Conservation (phyloP, 306 rosid genomes). For the Cajanus cajan region DNA sequence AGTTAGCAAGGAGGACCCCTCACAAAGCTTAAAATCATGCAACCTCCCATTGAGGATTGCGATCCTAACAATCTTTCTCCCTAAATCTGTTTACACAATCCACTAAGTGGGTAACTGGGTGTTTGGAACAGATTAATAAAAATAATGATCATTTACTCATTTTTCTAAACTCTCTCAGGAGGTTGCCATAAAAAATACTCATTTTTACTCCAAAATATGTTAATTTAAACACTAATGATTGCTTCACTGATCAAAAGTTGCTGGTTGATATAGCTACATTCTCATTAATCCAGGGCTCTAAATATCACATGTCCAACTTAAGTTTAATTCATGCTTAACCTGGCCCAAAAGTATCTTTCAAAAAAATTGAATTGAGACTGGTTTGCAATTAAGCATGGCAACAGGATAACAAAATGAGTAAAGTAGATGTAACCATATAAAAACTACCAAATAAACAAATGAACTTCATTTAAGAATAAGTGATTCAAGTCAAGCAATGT, state of each 20-base stretch:
- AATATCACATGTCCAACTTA: not conserved
- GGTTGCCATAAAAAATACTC: not conserved
- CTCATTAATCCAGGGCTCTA: not conserved
- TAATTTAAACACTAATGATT: no score
- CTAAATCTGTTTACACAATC: not conserved
- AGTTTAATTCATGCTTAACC: not conserved
- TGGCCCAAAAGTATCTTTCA: not conserved
- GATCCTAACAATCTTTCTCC: not conserved
- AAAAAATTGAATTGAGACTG: not conserved
- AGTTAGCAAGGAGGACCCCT: no score
- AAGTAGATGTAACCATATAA: not conserved
- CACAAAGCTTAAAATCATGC: no score
- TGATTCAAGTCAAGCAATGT: not conserved
- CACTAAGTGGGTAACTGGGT: not conserved
- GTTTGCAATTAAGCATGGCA: not conserved
- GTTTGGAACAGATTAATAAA: not conserved
- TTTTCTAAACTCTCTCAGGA: not conserved
- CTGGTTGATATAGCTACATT: not conserved
- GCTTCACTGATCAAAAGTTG: not conserved
- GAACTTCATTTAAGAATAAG: not conserved
- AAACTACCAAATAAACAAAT: not conserved
- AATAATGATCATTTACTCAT: not conserved
- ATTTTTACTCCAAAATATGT: not conserved
- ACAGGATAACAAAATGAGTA: not conserved
- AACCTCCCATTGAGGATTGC: no score